phyloP scores from a whole-genome alignment of 2,329 filamentous ascomycete genomes.

The Clarireedia monteithiana region DNA sequence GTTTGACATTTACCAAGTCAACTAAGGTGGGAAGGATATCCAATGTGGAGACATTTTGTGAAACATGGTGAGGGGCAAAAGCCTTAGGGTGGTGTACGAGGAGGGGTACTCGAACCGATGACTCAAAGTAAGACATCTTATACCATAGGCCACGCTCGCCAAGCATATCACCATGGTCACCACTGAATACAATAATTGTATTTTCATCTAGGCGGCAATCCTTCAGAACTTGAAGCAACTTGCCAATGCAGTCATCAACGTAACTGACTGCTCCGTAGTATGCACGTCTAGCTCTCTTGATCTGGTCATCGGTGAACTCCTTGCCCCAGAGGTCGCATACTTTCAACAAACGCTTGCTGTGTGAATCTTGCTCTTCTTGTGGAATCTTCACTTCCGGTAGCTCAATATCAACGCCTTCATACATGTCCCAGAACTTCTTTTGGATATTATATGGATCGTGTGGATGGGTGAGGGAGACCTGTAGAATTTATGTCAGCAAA shows the following conservation, averaged over 20 bases:
- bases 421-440: slow-evolving; percentile 86
- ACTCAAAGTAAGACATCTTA: slow-evolving; percentile 97
- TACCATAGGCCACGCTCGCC: slow-evolving; percentile 91
- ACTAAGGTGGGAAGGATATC: slow-evolving; percentile 86
- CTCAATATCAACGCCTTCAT: slow-evolving; percentile 81
- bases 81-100: slow-evolving; percentile 72
- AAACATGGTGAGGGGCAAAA: slow-evolving; percentile 69
- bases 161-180: slow-evolving; percentile 94
- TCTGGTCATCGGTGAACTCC: slow-evolving; percentile 75
- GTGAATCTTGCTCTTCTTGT: slow-evolving; percentile 74
- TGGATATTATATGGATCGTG: slow-evolving; percentile 95
- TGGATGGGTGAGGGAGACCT: slow-evolving; percentile 79
- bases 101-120: slow-evolving; percentile 81
- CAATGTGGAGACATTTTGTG: slow-evolving; percentile 81
- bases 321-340: slow-evolving; percentile 83
- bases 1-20: slow-evolving; percentile 67
- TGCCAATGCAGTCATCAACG: slow-evolving; percentile 86
- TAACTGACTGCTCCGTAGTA: slow-evolving; percentile 94
- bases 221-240: slow-evolving; percentile 68
- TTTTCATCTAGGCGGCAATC: slow-evolving; percentile 73
- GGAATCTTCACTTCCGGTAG: slow-evolving; percentile 71
- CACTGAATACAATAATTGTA: slow-evolving; percentile 87
- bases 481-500: neutral
- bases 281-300: slow-evolving; percentile 75
- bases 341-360: slow-evolving; percentile 79